phyloP scores from a whole-genome alignment of 2,329 filamentous ascomycete species.

The Penicillium sp. region DNA sequence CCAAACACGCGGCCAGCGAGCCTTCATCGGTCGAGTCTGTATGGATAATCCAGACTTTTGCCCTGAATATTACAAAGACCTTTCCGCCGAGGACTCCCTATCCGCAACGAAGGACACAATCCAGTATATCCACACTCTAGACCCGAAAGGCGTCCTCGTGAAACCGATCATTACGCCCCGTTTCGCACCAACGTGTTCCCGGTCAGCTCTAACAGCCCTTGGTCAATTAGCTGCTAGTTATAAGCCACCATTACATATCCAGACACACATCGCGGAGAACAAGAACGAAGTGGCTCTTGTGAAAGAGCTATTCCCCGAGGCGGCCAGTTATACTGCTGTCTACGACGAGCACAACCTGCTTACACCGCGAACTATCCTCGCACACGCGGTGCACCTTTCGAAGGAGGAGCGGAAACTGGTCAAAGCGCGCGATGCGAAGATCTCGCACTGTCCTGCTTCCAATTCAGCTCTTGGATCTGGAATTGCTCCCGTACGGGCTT shows the following conservation, averaged over 20 bases:
- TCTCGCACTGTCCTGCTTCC: constrained; percentile 80
- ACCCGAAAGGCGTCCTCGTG: constrained; percentile 67
- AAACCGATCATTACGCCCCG: constrained; percentile 78
- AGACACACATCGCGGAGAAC: constrained; percentile 93
- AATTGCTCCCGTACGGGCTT: constrained; percentile 72
- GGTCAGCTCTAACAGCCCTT: constrained; percentile 63
- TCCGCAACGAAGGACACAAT: constrained; percentile 64
- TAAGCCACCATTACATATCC: constrained; percentile 64
- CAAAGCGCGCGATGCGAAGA: constrained; percentile 62
- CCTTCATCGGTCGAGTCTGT: constrained; percentile 90
- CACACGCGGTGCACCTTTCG: constrained; percentile 79
- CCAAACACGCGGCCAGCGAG: constrained; percentile 77
- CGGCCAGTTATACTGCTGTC: constrained; percentile 70
- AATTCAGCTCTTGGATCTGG: constrained; percentile 85
- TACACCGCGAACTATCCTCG: constrained; percentile 74
- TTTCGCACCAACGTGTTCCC: constrained; percentile 62
- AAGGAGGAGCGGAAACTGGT: constrained; percentile 70
- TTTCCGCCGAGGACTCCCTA: constrained; percentile 62
- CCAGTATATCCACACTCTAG: constrained; percentile 67
- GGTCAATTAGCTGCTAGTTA: constrained; percentile 67
- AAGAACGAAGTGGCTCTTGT: constrained; percentile 73
- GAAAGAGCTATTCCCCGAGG: constrained; percentile 67
- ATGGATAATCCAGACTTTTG: constrained; percentile 75
- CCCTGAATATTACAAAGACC: constrained; percentile 80
- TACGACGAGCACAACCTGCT: constrained; percentile 77